Evolutionary conservation across 352 stramenopile genomes (phyloP), one percentile per base, ranked within the genome.

Genomic region (Plasmopara muralis): DNA sequence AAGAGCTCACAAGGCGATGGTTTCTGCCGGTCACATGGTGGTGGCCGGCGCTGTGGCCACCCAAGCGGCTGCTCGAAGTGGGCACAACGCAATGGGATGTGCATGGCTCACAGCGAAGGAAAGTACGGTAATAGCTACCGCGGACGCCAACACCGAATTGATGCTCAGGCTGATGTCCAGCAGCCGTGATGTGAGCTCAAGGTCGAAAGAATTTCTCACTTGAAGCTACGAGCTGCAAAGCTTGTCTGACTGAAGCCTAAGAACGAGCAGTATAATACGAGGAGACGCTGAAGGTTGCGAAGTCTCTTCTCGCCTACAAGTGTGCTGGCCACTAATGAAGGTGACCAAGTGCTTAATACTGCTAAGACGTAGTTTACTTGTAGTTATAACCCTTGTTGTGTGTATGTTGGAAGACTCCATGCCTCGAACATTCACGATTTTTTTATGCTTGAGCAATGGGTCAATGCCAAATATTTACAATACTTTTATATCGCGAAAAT

Each of bases 61-160:
- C 50, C 74, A 6, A 78, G 63, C 28, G 81, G 81, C 4, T 91
- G 80, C 58, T 77, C 68, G 15, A 91, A 91, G 55, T 91, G 80
- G 80, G 80, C 80, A 2, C 80, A 91, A 59, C 76, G 80, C 15
- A 91, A 91, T 41, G 80, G 80, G 14, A 89, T 89, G 76, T 91
- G 80, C 68, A 91, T 91, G 81, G 79, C 76, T 1, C 81, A 91
- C 51, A 89, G 78, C 41, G 81, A 91, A 50, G 81, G 81, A 16
- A 83, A 80, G 43, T 92, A 92, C 39, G 80, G 80, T 28, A 89
- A 87, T 52, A 90, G 80, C 53, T 90, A 90, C 43, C 75, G 80
- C 46, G 80, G 80, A 2, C 65, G 80, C 5, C 59, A 87, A 34
- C 43, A 77, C 20, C 76, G 78, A 31, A 70, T 60, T 47, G 57